These are phyloP conservation scores for Colletotrichum lupini DNA, from an alignment of 2,329 filamentous ascomycete species.

Conservation along the genomic window DNA sequence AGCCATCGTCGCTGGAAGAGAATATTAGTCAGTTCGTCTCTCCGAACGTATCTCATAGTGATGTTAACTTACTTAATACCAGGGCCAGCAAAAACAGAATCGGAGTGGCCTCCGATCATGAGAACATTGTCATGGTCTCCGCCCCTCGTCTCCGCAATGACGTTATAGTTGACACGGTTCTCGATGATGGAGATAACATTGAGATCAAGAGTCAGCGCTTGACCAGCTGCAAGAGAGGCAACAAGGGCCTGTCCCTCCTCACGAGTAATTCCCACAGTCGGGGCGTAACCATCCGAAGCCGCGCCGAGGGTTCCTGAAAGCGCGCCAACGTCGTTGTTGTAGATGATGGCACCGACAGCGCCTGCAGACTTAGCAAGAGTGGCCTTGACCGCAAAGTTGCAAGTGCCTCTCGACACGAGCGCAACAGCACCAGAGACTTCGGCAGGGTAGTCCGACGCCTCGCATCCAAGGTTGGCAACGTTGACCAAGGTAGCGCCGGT, in stretches of 20 bases:
- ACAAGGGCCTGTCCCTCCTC: conserved; percentile 53
- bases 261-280: conserved; percentile 63
- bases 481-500: conserved; percentile 52
- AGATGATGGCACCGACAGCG: conserved; percentile 67
- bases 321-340: conserved; percentile 68
- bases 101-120: conserved; percentile 59
- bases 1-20: conserved; percentile 64
- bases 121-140: conserved; percentile 62
- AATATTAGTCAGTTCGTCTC: not conserved
- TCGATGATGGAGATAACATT: conserved; percentile 61
- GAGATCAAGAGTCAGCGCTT: conserved; percentile 45
- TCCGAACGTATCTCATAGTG: not conserved
- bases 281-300: conserved; percentile 56
- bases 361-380: conserved; percentile 65
- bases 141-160: conserved; percentile 60
- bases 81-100: conserved; percentile 60
- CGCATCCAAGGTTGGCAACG: conserved; percentile 65
- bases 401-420: conserved; percentile 68
- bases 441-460: conserved; percentile 62
- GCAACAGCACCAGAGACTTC: conserved; percentile 66
- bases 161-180: conserved; percentile 59
- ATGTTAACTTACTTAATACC: conserved; percentile 63
- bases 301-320: conserved; percentile 66
- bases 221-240: conserved; percentile 43
- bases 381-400: conserved; percentile 69